phyloP scores from a whole-genome alignment of 75 land plant species.

The Larix kaempferi region DNA sequence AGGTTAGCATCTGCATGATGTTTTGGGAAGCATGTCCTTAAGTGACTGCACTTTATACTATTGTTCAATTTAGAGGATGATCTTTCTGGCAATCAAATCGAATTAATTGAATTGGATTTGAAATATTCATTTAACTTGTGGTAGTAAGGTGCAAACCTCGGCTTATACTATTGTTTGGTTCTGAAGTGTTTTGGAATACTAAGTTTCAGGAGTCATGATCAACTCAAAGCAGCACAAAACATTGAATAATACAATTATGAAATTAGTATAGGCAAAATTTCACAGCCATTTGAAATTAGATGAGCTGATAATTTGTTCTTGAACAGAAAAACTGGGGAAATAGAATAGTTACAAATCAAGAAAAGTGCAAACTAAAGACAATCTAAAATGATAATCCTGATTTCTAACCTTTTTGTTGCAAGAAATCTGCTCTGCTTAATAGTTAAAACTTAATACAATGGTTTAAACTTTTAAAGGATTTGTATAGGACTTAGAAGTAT shows the following conservation, averaged over 20 bases:
- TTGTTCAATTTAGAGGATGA: not conserved
- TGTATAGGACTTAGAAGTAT: too few relatives aligned
- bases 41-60: not conserved
- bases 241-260: not conserved
- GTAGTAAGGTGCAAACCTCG: not conserved
- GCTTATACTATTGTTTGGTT: not conserved
- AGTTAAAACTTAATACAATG: too few relatives aligned
- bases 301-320: not conserved
- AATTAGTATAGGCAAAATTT: not conserved
- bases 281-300: not conserved
- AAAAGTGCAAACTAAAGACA: not conserved
- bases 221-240: not conserved
- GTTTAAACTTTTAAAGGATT: too few relatives aligned
- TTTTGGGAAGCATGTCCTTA: not conserved
- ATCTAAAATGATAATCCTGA: too few relatives aligned
- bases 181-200: not conserved
- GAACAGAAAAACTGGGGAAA: not conserved
- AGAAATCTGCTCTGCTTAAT: too few relatives aligned
- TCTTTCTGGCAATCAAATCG: not conserved
- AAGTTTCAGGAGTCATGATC: not conserved
- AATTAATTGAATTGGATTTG: not conserved
- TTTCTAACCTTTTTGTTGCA: too few relatives aligned
- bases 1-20: constrained; percentile 36
- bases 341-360: not conserved
- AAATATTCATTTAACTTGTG: not conserved